Evolutionary conservation across 2,329 filamentous ascomycete genomes (phyloP).

Genomic region (Talaromyces sp.): DNA sequence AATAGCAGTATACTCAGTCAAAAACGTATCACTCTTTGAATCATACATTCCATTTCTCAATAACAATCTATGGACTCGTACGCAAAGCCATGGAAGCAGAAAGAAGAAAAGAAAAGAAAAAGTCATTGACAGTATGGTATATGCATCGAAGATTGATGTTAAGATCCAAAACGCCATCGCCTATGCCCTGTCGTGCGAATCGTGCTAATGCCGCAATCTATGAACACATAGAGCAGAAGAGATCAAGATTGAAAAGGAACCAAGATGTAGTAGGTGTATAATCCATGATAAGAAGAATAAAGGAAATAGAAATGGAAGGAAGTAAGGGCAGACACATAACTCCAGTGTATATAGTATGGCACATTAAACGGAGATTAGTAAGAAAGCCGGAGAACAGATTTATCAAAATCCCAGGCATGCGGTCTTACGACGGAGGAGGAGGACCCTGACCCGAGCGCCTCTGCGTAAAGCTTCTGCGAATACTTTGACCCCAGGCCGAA

Average conservation of each 20-base stretch:
- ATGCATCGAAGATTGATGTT: slow-evolving; percentile 12
- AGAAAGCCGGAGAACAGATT: neutral
- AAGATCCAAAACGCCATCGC: slow-evolving; percentile 12
- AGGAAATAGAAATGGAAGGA: neutral
- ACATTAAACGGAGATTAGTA: neutral
- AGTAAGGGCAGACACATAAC: neutral
- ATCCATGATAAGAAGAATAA: neutral
- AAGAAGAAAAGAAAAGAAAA: slow-evolving; percentile 7
- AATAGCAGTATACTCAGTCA: neutral
- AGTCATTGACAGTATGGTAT: slow-evolving; percentile 9
- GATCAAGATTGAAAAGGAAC: neutral
- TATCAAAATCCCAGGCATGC: neutral
- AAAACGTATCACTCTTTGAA: neutral
- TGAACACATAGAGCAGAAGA: slow-evolving; percentile 9
- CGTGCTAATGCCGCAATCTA: slow-evolving; percentile 11
- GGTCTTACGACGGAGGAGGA: slow-evolving; percentile 8
- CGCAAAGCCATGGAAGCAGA: slow-evolving; percentile 21
- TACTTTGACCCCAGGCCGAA: slow-evolving; percentile 90
- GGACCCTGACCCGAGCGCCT: slow-evolving; percentile 41
- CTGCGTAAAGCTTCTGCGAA: slow-evolving; percentile 78
- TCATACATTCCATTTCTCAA: slow-evolving; percentile 14
- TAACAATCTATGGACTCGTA: slow-evolving; percentile 12
- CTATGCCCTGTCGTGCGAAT: slow-evolving; percentile 11
- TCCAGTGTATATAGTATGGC: neutral
- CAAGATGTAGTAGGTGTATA: neutral